Base-by-base conservation (phyloP, 2,329 filamentous ascomycete genomes). In the Ambrosiella cleistominuta region DNA sequence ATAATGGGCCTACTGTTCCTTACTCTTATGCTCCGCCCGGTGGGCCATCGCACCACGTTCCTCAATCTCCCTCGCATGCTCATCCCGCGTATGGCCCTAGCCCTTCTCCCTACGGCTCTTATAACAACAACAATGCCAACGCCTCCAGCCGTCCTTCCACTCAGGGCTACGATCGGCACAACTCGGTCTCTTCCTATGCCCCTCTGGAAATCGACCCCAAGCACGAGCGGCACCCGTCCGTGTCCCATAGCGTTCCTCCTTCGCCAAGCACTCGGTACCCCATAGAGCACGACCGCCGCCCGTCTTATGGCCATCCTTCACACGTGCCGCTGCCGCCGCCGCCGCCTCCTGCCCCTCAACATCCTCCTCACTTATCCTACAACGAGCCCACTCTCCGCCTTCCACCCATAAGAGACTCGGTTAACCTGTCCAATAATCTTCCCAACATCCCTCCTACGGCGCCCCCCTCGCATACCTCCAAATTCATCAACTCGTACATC, bases 51-150 rank as follows among this genome's bases (percentile, higher is more conserved):
- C 45, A 40, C 7, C 54, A 52, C 17, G 13, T 49, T 38, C 53
- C 19, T 44, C 66, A 64, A 57, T 65, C 64, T 61, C 70, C 71
- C 3, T 63, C 67, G 2, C 47, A 51, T 36, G 9, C 8, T n/a
- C 68, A 69, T 9, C 66, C 70, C n/a, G 7, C 11, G 2, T 47
- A 27, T 27, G 27, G 27, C 27, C 27, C 27, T 27, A 27, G 3
- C 3, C 27, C 27, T 27, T 27, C 27, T 27, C 27, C 27, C 2
- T 27, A 27, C 13, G 65, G 56, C 56, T 40, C 36, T 27, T 35
- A 57, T 47, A 39, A 58, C 50, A 39, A 58, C 50, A 53, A 54
- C 49, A 6, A 40, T n/a, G 44, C 3, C 17, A 27, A 51, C 19
- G 2, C 47, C 35, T 9, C 17, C 27, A 51, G 45, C 45, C 12